phyloP scores from a whole-genome alignment of 2,329 filamentous ascomycete species.

The Drechslerella dactyloides region DNA sequence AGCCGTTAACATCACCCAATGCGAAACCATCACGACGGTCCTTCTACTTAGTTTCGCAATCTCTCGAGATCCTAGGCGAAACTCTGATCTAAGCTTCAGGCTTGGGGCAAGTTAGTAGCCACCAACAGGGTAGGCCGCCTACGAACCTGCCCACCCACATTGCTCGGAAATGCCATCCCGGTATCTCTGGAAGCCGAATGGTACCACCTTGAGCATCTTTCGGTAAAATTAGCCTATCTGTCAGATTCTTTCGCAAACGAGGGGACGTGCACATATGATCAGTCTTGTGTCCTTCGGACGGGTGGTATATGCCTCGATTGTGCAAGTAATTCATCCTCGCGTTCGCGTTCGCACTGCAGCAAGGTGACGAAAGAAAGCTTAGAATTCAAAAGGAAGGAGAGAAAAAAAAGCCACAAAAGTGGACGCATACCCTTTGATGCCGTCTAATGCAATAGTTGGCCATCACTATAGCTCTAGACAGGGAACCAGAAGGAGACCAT shows the following conservation, averaged over 20 bases:
- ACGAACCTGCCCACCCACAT: background rate
- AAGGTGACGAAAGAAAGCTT: conserved; percentile 8
- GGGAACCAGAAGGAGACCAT: conserved; percentile 17
- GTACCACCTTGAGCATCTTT: background rate
- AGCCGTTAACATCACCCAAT: background rate
- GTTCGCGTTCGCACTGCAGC: background rate
- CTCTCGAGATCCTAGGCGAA: background rate
- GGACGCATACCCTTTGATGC: conserved; percentile 2
- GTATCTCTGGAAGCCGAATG: background rate
- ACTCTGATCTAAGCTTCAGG: background rate
- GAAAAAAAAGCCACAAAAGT: conserved; percentile 13
- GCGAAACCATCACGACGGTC: background rate
- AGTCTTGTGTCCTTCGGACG: conserved; percentile 5
- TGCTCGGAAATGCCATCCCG: conserved; percentile 2
- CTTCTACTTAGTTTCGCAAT: background rate
- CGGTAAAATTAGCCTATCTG: conserved; percentile 25
- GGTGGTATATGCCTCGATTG: background rate
- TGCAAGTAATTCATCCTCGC: background rate
- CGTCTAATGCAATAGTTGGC: conserved; percentile 29
- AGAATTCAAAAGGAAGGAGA: background rate
- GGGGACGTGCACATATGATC: conserved; percentile 6
- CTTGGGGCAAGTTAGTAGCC: background rate
- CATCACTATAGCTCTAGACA: conserved; percentile 27
- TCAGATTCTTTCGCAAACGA: conserved; percentile 11
- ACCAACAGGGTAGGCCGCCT: background rate